These are phyloP conservation scores for Aspergillus fumigatus DNA, from an alignment of 2,329 filamentous ascomycete genomes.

Conservation along the genomic window DNA sequence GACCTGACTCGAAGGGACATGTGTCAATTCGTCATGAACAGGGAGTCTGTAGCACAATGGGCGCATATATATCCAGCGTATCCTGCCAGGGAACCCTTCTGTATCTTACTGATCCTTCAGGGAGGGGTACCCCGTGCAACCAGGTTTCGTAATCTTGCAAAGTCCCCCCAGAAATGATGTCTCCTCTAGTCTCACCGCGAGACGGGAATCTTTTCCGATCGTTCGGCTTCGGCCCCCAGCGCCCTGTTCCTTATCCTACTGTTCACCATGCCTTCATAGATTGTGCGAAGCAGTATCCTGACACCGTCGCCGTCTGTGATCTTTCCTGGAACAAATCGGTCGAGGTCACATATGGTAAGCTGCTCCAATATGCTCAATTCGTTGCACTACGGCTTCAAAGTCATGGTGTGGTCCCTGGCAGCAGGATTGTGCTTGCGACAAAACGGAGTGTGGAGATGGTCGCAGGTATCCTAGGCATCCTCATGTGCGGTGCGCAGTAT, in stretches of 20 bases:
- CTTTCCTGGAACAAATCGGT: background rate
- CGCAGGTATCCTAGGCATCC: slow-evolving; percentile 6
- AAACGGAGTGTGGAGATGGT: slow-evolving; percentile 10
- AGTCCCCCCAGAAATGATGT: background rate
- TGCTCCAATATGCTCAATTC: slow-evolving; percentile 6
- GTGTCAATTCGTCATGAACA: too few species aligned
- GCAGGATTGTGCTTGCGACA: background rate
- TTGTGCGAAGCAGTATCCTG: slow-evolving; percentile 1
- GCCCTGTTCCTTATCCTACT: slow-evolving; percentile 1
- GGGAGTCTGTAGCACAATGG: too few species aligned
- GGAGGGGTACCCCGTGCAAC: too few species aligned
- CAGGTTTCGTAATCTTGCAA: too few species aligned
- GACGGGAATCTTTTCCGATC: slow-evolving; percentile 1
- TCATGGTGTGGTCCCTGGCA: background rate
- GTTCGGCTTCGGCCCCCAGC: slow-evolving; percentile 1
- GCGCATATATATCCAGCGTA: too few species aligned
- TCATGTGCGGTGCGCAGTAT: slow-evolving; percentile 9
- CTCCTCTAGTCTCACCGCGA: background rate
- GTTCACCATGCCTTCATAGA: slow-evolving; percentile 8
- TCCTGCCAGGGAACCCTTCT: too few species aligned
- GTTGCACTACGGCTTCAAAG: background rate
- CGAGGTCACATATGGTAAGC: slow-evolving; percentile 6
- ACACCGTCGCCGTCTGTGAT: slow-evolving; percentile 1
- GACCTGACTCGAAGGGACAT: too few species aligned
- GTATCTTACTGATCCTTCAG: too few species aligned